Base-by-base conservation (phyloP, 1,139 yeast genomes). In the Sugiyamaella novakii region DNA sequence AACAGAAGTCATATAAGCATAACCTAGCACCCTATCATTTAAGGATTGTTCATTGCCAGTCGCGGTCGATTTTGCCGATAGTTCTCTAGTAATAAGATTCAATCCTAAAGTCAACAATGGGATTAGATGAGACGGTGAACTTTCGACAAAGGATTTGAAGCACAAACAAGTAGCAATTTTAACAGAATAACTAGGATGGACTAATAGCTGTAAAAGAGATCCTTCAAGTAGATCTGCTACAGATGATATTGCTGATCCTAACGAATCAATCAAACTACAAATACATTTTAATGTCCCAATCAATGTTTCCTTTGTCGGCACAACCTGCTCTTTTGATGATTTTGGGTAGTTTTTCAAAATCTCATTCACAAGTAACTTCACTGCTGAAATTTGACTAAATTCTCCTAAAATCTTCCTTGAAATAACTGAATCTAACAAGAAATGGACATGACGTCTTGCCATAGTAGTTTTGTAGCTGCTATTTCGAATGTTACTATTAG, bases 221-320 rank as follows among this genome's bases (percentile, higher is more conserved):
- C 46, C 57, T 53, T 54, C 59, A 29, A 60, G 45, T 19, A 47
- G 51, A 8, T 58, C 67, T 1, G 60, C 53, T 1, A 60, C 51
- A 0, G 67, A 59, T 8, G 64, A 55, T 3, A 67, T 49, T 0
- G 70, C 69, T 3, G 69, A 60, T 3, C 72, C 72, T 12, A 69
- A 55, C 1, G 57, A 35, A 3, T 51, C 55, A 11, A 69, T 46
- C 15, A 67, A 47, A 21, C 56, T 62, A 8, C 56, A 52, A 7
- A 65, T 43, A 38, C 63, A 59, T 21, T 50, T 56, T 22, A 67
- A 48, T 1, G 66, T 57, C 2, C 65, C 62, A 3, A 60, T 54
- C 5, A 66, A 53, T 4, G 61, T 58, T 27, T 60, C 57, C 39
- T 62, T 55, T 1, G 59, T 43, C 6, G 64, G 62, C 22, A 58